Evolutionary conservation across 2,329 filamentous ascomycete genomes (phyloP).

Genomic region (Huntiella bhutanensis): DNA sequence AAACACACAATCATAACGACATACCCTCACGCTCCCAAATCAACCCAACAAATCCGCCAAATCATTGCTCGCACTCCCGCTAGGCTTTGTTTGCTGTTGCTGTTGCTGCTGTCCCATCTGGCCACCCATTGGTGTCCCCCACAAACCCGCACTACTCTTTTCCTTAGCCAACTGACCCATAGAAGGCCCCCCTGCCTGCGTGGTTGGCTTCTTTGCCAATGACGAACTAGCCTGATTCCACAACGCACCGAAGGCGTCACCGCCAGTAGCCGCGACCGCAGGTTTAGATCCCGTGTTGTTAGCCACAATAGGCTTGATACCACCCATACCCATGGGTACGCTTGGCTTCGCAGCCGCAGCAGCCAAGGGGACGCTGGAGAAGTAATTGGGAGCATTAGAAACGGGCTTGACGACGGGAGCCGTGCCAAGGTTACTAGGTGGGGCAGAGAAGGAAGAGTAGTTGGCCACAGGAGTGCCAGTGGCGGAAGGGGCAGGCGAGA

Average conservation of each 20-base stretch:
- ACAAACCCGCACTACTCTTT: constrained; percentile 86
- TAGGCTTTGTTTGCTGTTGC: constrained; percentile 15
- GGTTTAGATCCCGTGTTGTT: constrained; percentile 24
- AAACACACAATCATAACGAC: no score
- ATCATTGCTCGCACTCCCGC: constrained; percentile 17
- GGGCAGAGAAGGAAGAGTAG: constrained; percentile 42
- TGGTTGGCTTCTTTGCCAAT: constrained; percentile 52
- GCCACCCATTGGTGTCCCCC: constrained; percentile 40
- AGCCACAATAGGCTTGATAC: constrained; percentile 15
- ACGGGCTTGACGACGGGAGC: constrained; percentile 33
- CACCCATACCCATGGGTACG: constrained; percentile 1
- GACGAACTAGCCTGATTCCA: constrained; percentile 60
- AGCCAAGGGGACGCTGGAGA: constrained; percentile 48
- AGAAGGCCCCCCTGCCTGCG: constrained; percentile 50
- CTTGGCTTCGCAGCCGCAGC: neutral
- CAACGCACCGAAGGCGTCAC: constrained; percentile 77
- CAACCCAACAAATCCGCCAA: constrained; percentile 32
- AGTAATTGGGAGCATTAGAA: constrained; percentile 78
- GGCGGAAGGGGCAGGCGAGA: constrained; percentile 50
- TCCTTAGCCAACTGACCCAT: constrained; percentile 95
- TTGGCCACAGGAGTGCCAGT: constrained; percentile 38
- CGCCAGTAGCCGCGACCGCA: constrained; percentile 37
- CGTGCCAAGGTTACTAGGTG: constrained; percentile 16
- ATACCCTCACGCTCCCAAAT: constrained; percentile 8
- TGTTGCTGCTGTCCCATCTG: neutral